Evolutionary conservation across 106 monocot genomes (phyloP), one percentile per base, ranked within the genome.

Genomic region (Dactylorhiza incarnata): DNA sequence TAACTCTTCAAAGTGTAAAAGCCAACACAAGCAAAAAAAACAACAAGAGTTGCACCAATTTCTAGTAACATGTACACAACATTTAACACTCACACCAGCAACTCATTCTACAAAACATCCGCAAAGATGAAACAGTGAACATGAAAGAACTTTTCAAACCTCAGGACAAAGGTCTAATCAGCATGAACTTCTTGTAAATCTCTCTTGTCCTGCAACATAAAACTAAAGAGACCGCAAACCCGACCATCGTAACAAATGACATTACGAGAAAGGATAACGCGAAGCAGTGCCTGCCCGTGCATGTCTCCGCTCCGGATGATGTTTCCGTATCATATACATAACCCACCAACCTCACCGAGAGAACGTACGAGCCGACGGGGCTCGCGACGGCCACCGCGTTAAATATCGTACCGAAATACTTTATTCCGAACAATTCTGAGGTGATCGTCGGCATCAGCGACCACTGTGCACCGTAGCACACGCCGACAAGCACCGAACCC

Each of bases 391-490:
- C 91, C 46, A 99, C 83, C 0, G 84, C 81, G 59, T 99, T 99
- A 68, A 99, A 99, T 29, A 99, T 91, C 11, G 91, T 99, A 13
- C 94, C 97, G 71, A 99, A 94, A 78, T 99, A 86, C 80, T 68
- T 78, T 5, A 99, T 50, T 24, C 97, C 97, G 49, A 94, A 99
- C 47, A 99, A 85, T 45, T 99, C 97, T 5, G 94, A 94, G 2
- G 89, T 88, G 79, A 99, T 84, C 19, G 87, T 91, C 2, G 94
- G 97, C 97, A 99, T 99, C 49, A 99, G 61, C 5, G 89, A 78
- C 94, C 97, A 99, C 45, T 91, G 94, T 17, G 84, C 84, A 22
- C 97, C 97, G 63, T 99, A 99, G 62, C 97, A 91, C 13, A 99
- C 71, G 8, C 94, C 97, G 1, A 94, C 84, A 29, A 99, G 16